Evolutionary conservation across 1,139 yeast genomes (phyloP).

Genomic region (Scheffersomyces lignicola): DNA sequence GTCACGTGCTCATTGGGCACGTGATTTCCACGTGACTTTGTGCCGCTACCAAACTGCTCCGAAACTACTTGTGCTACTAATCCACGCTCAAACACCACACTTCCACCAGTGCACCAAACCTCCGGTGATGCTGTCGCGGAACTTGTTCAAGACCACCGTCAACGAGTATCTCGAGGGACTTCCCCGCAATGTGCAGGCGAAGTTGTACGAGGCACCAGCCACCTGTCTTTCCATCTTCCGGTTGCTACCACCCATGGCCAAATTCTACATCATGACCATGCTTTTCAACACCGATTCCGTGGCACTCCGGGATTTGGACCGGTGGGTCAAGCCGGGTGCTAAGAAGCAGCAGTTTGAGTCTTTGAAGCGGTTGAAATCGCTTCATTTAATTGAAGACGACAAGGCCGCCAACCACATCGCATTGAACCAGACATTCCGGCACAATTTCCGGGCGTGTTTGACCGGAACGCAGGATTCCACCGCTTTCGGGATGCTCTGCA

Average conservation of each 20-base stretch:
- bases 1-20: no score
- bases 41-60: no score
- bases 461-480: slow-evolving; percentile 67
- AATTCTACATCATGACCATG: slow-evolving; percentile 85
- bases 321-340: slow-evolving; percentile 68
- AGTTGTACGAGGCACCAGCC: slow-evolving; percentile 80
- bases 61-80: no score
- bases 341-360: slow-evolving; percentile 70
- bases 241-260: slow-evolving; percentile 83
- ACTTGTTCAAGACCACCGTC: slow-evolving; percentile 70
- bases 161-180: slow-evolving; percentile 87
- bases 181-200: slow-evolving; percentile 78
- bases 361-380: slow-evolving; percentile 67
- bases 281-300: slow-evolving; percentile 78
- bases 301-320: slow-evolving; percentile 64
- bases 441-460: slow-evolving; percentile 76
- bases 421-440: slow-evolving; percentile 71
- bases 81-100: no score
- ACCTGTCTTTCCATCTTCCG: slow-evolving; percentile 91
- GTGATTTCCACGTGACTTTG: no score
- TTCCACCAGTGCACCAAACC: not conserved
- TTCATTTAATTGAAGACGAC: slow-evolving; percentile 74
- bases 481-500: slow-evolving; percentile 45
- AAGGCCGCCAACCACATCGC: slow-evolving; percentile 54
- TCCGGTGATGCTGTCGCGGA: slow-evolving; percentile 42